These are phyloP conservation scores for Aspergillus bridgeri DNA, from an alignment of 495 filamentous ascomycete species.

Conservation along the genomic window DNA sequence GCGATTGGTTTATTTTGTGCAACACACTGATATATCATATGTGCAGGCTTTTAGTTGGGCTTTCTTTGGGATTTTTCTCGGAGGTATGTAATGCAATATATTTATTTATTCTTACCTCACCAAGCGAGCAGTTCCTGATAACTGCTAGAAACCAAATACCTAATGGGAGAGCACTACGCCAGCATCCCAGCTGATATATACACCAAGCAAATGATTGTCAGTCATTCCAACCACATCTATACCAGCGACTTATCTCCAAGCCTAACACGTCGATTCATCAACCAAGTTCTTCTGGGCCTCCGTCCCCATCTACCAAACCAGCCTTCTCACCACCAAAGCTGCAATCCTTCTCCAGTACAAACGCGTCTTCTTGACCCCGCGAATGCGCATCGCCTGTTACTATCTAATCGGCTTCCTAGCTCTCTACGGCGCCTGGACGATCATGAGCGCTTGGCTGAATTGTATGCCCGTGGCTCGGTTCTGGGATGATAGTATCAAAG, in stretches of 20 bases:
- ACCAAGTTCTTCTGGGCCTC: conserved; percentile 35
- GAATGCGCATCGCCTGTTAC: conserved; percentile 38
- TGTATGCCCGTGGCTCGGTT: conserved; percentile 36
- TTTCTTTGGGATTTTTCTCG: conserved; percentile 33
- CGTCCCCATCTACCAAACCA: conserved; percentile 33
- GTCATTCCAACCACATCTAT: not conserved
- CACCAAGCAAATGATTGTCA: conserved; percentile 33
- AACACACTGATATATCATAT: not conserved
- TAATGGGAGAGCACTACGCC: conserved; percentile 35
- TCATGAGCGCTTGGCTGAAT: conserved; percentile 34
- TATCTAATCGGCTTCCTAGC: conserved; percentile 29
- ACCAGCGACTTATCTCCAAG: not conserved
- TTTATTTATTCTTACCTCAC: too few relatives aligned
- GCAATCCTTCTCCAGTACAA: conserved; percentile 39
- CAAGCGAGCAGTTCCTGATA: not conserved
- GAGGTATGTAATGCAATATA: conserved; percentile 23
- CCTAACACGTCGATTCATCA: not conserved
- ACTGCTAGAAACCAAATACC: conserved; percentile 29
- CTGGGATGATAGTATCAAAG: conserved; percentile 28
- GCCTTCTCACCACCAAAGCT: conserved; percentile 33
- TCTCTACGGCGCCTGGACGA: conserved; percentile 37
- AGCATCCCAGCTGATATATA: conserved; percentile 20
- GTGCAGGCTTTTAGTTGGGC: conserved; percentile 32
- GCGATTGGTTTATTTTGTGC: not conserved
- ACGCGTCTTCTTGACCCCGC: conserved; percentile 35